Base-by-base conservation (phyloP, 2,329 filamentous ascomycete species). In the Monilinia laxa region DNA sequence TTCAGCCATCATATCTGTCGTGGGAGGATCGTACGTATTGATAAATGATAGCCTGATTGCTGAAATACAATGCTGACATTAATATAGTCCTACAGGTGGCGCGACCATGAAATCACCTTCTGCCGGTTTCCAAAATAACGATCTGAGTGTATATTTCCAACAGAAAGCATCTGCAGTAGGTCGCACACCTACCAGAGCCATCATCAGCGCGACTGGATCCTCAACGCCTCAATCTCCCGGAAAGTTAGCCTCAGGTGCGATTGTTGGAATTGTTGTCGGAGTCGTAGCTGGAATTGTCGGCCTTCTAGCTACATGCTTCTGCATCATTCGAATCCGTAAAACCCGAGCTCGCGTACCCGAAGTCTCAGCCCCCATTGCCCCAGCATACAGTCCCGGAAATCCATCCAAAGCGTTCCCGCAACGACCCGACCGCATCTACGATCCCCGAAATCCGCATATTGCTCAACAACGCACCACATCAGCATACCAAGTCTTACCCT, bases 61-160 rank as follows among this genome's bases (percentile, higher is more conserved):
- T 28, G 16, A 47, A 49, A 28, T 20, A 1, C 40, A 14, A 25
- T 31, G 52, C 68, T 68, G 68, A 58, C 68, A 47, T n/a, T 35
- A 14, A 20, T 51, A 16, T 59, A 77, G 77, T 25, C 76, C 80
- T 16, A 76, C 78, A 18, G 86, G 87, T 66, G 81, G 81, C 42
- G 86, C 86, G 14, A 86, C 85, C 20, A 78, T 80, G 35, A 83
- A 76, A 0, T 77, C 78, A 0, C 87, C 87, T 3, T 73, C 77
- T 6, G 68, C 73, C 35, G 83, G 81, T 7, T 89, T 85, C 76
- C 78, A 79, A 60, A 78, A 81, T 65, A 72, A 75, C 14, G 85
- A 88, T 71, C 77, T 89, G 2, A 74, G 75, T 1, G 80, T 83
- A 2, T 83, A 87, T 67, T 84, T 88, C 75, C 80, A 80, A 1